These are phyloP conservation scores for Myxozyma kluyveri DNA, from an alignment of 805 yeast species.

Conservation along the genomic window DNA sequence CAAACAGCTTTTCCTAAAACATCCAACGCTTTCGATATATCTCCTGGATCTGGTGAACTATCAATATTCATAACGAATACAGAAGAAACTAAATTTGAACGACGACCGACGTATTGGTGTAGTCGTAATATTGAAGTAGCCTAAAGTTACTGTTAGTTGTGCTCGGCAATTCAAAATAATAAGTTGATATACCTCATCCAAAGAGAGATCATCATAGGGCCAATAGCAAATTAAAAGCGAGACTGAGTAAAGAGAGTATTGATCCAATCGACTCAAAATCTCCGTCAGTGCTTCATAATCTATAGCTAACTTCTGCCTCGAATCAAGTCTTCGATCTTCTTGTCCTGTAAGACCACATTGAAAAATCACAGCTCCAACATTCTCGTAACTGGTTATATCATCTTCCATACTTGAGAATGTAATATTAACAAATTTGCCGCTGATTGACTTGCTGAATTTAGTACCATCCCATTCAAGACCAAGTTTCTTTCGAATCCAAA, in stretches of 20 bases:
- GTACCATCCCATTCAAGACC: constrained; percentile 40
- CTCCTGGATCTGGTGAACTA: constrained; percentile 8
- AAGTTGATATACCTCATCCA: constrained; percentile 11
- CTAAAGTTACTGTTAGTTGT: not conserved
- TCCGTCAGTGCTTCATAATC: constrained; percentile 43
- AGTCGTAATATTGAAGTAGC: constrained; percentile 7
- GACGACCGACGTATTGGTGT: constrained; percentile 3
- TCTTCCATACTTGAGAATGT: constrained; percentile 46
- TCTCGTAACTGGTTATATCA: constrained; percentile 42
- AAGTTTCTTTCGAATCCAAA: constrained; percentile 52
- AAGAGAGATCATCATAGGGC: constrained; percentile 32
- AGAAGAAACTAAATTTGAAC: constrained; percentile 9
- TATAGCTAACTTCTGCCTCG: constrained; percentile 39
- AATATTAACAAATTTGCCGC: constrained; percentile 38
- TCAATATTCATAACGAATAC: constrained; percentile 12
- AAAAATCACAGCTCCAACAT: constrained; percentile 47
- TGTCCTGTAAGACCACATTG: constrained; percentile 49
- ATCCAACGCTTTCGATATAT: constrained; percentile 16
- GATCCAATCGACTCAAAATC: constrained; percentile 40
- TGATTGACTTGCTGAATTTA: constrained; percentile 37
- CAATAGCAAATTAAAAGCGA: constrained; percentile 46
- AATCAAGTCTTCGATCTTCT: constrained; percentile 19
- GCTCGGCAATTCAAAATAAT: not conserved
- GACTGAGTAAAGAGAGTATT: constrained; percentile 42
- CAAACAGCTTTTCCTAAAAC: not conserved